A percentile compares a stretch with the other conserved stretches of the same genome.
Evolutionary conservation across 192 early-diverging fungal genomes (phyloP).

Genomic region (Jimgerdemannia lactiflua): DNA sequence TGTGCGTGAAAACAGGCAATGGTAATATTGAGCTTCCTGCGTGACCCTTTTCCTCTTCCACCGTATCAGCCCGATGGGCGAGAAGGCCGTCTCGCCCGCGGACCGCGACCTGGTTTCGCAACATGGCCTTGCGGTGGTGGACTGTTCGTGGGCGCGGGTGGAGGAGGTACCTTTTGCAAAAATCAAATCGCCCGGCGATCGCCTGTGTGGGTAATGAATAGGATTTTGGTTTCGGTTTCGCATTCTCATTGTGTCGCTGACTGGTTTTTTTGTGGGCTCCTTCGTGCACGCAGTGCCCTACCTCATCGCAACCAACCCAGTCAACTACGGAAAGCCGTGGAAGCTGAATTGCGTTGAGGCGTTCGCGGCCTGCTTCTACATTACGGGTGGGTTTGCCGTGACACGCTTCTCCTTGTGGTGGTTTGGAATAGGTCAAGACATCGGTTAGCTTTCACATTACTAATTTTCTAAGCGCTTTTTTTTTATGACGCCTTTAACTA

Average conservation of each 20-base stretch:
- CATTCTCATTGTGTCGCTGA: not conserved
- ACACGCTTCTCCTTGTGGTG: not conserved
- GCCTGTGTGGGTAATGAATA: constrained; percentile 59
- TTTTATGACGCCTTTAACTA: not conserved
- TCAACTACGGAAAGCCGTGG: constrained; percentile 97
- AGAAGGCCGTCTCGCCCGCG: constrained; percentile 82
- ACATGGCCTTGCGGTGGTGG: constrained; percentile 87
- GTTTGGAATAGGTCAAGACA: not conserved
- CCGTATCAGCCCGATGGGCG: constrained; percentile 79
- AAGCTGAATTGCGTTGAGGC: constrained; percentile 98
- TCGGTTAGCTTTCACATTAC: not conserved
- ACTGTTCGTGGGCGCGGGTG: constrained; percentile 96
- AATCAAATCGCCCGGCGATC: constrained; percentile 80
- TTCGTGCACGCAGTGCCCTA: constrained; percentile 74
- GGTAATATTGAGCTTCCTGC: no score
- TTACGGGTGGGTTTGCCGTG: constrained; percentile 66
- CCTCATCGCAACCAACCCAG: constrained; percentile 93
- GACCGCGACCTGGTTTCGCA: constrained; percentile 75
- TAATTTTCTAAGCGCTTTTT: no score
- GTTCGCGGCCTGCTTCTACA: constrained; percentile 90
- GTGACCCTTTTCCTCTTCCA: no score
- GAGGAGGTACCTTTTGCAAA: constrained; percentile 94
- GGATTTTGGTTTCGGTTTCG: no score
- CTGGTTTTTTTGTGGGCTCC: not conserved
- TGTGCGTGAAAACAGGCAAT: no score